phyloP scores from a whole-genome alignment of 1,284 basidiomycete genomes.

The Trichosporon sp. region DNA sequence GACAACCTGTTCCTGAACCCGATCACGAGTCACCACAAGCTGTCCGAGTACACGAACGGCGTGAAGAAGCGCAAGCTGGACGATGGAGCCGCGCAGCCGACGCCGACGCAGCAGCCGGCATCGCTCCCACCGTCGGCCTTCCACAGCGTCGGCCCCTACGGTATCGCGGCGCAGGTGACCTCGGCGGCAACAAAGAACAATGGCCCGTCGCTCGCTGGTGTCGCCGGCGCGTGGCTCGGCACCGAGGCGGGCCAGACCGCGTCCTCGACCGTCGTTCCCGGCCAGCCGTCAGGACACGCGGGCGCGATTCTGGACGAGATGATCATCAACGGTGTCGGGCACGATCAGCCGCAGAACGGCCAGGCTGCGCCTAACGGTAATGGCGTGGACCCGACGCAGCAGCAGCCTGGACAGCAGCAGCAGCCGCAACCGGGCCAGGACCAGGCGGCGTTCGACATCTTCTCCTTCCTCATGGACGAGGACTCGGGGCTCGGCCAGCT shows the following conservation, averaged over 20 bases:
- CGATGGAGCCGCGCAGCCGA: constrained; percentile 2
- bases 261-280: constrained; percentile 8
- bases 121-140: constrained; percentile 35
- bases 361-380: background rate
- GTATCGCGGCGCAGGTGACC: constrained; percentile 25
- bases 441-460: constrained; percentile 37
- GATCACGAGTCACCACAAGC: constrained; percentile 47
- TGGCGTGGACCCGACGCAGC: background rate
- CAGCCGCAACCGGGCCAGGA: constrained; percentile 2
- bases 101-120: background rate
- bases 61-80: constrained; percentile 25
- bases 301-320: constrained; percentile 16
- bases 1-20: constrained; percentile 52
- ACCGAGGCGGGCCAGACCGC: constrained; percentile 9
- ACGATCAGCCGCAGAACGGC: background rate
- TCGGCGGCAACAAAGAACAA: background rate
- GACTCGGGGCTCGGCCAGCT: constrained; percentile 31
- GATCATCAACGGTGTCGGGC: constrained; percentile 9
- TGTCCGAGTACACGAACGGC: constrained; percentile 46
- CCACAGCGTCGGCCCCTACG: constrained; percentile 29
- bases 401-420: background rate
- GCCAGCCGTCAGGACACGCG: constrained; percentile 9
- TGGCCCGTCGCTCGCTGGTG: constrained; percentile 12
- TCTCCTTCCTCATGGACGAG: constrained; percentile 47
- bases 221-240: constrained; percentile 18